Base-by-base conservation (phyloP, 257 asterid species). In the Salvia splendens region DNA sequence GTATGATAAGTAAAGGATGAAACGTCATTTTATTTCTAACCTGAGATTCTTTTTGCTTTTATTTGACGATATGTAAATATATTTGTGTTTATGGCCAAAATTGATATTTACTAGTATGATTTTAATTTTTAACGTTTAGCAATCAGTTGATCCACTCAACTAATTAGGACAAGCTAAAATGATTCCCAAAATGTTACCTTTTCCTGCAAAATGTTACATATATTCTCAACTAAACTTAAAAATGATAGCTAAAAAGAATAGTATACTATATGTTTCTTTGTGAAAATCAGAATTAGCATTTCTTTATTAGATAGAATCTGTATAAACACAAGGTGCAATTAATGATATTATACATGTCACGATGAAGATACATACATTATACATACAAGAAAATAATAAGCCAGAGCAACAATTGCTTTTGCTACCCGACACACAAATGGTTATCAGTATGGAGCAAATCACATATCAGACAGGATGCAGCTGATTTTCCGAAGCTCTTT, bases 401-500 rank as follows among this genome's bases (percentile, higher is more conserved):
- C 70, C 51, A 38, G 53, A 30, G 17, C 2, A 14, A 35, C 51
- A 43, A 36, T 24, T 41, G 54, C 50, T 58, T 49, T 40, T 50
- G 58, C 73, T 61, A 51, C 70, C 67, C 17, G 5, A 12, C 38
- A 55, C n/a, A 14, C 41, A 62, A 35, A 50, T 68, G 24, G 32
- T 56, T 79, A 76, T 51, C 72, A 64, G 43, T 70, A 58, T 56
- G 68, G 42, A 51, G 56, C 77, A 78, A 85, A 80, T 86, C 84
- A 87, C 96, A 89, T 84, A 74, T 86, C 95, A 10, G 92, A 87
- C 40, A 92, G 76, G 63, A 92, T 76, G 67, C 83, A 78, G 86
- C 98, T 83, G 69, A 92, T 92, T 75, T 86, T 92, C 73, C 91
- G 79, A 70, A 92, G 98, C 85, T 92, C 97, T 68, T 83, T 82